Base-by-base conservation (phyloP, 345 rosid species). In the Salix udensis region DNA sequence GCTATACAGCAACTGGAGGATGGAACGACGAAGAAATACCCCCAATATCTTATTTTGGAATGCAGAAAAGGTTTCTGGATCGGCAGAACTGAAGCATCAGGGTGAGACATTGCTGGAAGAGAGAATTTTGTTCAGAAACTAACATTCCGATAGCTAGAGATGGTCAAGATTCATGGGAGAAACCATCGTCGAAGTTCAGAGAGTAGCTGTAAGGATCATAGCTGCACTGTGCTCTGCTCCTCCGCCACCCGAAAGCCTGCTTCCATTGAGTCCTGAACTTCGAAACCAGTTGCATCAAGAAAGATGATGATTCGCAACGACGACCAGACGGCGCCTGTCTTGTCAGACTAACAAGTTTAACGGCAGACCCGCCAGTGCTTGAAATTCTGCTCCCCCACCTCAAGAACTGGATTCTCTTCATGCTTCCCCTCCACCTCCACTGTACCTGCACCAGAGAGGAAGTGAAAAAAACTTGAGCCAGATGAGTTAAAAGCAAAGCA, bases 181-280 rank as follows among this genome's bases (percentile, higher is more conserved):
- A 24, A 69, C 85, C 84, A 55, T 82, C 85, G 39, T 85, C 84
- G 13, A 85, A 80, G 76, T 82, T 82, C 14, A 77, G 78, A 30
- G 83, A 72, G 70, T 85, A 79, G 75, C 84, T 85, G 50, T 79
- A 68, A 65, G 80, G 48, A 65, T 85, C 87, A 21, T 85, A 85
- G 68, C 84, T 80, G 70, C 28, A 84, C 75, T 23, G 64, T 42
- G 73, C 34, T 12, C 65, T 74, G 68, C 36, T 79, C 55, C 72
- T 73, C 21, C 72, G 78, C 66, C 78, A 72, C 65, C 82, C 74
- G 31, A 80, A 23, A 28, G 80, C 67, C 50, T 74, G 77, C 75
- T 78, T 82, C 80, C 78, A 65, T 19, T 68, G 40, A 42, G 76
- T 53, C 74, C 76, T 82, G 46, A 82, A 61, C 82, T 80, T 85